phyloP scores from a whole-genome alignment of 2,329 filamentous ascomycete genomes.

The Ceratocystis cacaofunesta region DNA sequence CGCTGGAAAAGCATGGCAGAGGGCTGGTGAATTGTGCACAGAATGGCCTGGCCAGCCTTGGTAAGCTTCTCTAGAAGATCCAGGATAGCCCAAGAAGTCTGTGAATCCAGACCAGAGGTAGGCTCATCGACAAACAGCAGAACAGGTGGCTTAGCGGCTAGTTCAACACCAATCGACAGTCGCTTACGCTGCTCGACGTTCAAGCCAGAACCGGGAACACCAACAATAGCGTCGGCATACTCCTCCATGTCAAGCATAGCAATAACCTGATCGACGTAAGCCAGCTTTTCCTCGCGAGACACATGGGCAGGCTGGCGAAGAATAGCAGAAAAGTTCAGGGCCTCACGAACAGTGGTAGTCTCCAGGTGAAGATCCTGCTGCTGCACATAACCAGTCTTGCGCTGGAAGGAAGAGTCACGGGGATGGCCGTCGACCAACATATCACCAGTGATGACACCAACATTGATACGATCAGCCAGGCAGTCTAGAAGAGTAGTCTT shows the following conservation, averaged over 20 bases:
- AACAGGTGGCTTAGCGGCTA: constrained; percentile 79
- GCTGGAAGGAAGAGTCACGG: constrained; percentile 71
- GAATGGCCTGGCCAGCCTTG: constrained; percentile 75
- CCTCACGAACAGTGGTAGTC: constrained; percentile 77
- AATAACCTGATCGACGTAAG: constrained; percentile 82
- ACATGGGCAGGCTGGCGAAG: constrained; percentile 68
- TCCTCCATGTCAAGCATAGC: constrained; percentile 79
- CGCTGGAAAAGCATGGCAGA: constrained; percentile 88
- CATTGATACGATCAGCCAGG: constrained; percentile 69
- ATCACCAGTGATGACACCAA: constrained; percentile 76
- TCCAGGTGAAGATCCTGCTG: constrained; percentile 82
- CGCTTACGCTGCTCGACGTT: constrained; percentile 59
- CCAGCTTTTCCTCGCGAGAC: constrained; percentile 62
- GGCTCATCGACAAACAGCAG: constrained; percentile 90
- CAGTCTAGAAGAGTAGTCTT: constrained; percentile 86
- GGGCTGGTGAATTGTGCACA: constrained; percentile 98
- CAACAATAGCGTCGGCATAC: constrained; percentile 80
- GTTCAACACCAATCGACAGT: constrained; percentile 88
- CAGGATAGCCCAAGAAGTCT: constrained; percentile 86
- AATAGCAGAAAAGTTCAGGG: constrained; percentile 69
- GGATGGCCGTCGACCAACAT: constrained; percentile 54
- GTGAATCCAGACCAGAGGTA: constrained; percentile 82
- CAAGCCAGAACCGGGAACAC: constrained; percentile 75
- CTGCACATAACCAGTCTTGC: constrained; percentile 83
- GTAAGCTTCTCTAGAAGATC: constrained; percentile 80